A percentile compares a stretch with the other conserved stretches of the same genome.
Conservation (phyloP, 768 basidiomycete genomes). For the Russula sp. region DNA sequence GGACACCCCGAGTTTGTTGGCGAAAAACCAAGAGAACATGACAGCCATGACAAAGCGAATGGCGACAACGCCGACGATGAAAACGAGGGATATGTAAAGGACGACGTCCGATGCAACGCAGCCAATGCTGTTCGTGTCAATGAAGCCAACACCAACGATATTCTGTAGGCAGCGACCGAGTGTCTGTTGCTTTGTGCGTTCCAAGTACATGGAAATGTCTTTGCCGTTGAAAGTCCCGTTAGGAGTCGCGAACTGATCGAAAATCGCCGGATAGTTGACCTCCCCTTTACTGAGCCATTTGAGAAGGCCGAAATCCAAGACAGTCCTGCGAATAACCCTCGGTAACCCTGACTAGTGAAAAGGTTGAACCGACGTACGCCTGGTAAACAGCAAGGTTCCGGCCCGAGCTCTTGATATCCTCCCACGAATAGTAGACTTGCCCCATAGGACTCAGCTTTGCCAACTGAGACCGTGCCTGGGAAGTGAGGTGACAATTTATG, state of each 20-base stretch:
- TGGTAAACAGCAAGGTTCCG: slow-evolving; percentile 93
- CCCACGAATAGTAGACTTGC: slow-evolving; percentile 93
- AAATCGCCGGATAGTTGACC: slow-evolving; percentile 77
- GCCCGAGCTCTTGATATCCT: slow-evolving; percentile 58
- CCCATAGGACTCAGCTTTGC: slow-evolving; percentile 52
- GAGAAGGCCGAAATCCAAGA: slow-evolving; percentile 85
- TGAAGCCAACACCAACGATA: slow-evolving; percentile 81
- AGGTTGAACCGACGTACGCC: slow-evolving; percentile 51
- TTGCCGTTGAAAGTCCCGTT: slow-evolving; percentile 73
- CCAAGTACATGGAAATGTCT: slow-evolving; percentile 83
- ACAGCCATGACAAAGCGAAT: slow-evolving; percentile 97
- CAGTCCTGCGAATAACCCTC: slow-evolving; percentile 43
- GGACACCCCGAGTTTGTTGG: slow-evolving; percentile 93
- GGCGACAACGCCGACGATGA: slow-evolving; percentile 94
- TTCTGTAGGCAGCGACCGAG: slow-evolving; percentile 83
- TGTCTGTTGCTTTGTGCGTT: slow-evolving; percentile 60
- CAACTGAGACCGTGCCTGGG: slow-evolving; percentile 49
- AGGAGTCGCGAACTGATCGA: slow-evolving; percentile 65
- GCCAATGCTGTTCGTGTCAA: slow-evolving; percentile 91
- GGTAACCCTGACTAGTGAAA: slow-evolving; percentile 11
- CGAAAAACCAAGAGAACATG: slow-evolving; percentile 96
- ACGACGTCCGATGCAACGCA: slow-evolving; percentile 95
- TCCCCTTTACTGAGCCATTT: slow-evolving; percentile 77
- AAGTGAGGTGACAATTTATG: slow-evolving; percentile 68
- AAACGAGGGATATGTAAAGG: slow-evolving; percentile 89